Conservation (phyloP, 805 yeast species). For the Candida ficus region DNA sequence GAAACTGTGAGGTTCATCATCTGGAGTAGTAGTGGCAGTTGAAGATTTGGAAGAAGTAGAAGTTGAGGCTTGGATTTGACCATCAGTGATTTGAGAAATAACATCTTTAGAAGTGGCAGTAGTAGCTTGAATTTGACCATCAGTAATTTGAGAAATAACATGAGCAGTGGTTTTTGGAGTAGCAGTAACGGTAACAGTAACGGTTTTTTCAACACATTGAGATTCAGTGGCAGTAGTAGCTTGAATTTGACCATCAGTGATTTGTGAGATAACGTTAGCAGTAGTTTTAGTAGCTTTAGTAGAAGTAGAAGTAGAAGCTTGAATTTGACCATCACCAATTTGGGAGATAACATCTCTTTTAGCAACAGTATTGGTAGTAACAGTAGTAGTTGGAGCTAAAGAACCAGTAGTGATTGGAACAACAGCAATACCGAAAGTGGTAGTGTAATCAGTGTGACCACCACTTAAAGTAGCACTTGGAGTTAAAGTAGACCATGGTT, state of each 20-base stretch:
- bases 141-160: constrained; percentile 3
- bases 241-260: constrained; percentile 29
- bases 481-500: constrained; percentile 39
- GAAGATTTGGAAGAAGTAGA: constrained; percentile 13
- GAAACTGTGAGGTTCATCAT: constrained; percentile 13
- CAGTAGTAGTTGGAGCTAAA: constrained; percentile 16
- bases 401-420: constrained; percentile 29
- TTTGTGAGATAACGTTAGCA: constrained; percentile 23
- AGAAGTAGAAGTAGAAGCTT: constrained; percentile 23
- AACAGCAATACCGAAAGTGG: constrained; percentile 40
- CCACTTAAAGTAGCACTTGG: constrained; percentile 32
- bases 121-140: constrained; percentile 7
- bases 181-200: constrained; percentile 1
- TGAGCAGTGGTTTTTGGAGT: constrained; percentile 1
- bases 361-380: constrained; percentile 11
- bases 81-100: constrained; percentile 5
- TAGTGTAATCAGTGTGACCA: constrained; percentile 32
- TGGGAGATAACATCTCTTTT: constrained; percentile 19
- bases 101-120: constrained; percentile 1
- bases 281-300: constrained; percentile 13
- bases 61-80: constrained; percentile 14
- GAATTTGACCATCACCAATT: constrained; percentile 28
- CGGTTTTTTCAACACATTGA: neutral
- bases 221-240: constrained; percentile 15
- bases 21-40: constrained; percentile 32